A percentile compares a stretch with the other conserved stretches of the same genome.
phyloP scores from a whole-genome alignment of 1,284 basidiomycete species.

The Cryptococcus sp. region DNA sequence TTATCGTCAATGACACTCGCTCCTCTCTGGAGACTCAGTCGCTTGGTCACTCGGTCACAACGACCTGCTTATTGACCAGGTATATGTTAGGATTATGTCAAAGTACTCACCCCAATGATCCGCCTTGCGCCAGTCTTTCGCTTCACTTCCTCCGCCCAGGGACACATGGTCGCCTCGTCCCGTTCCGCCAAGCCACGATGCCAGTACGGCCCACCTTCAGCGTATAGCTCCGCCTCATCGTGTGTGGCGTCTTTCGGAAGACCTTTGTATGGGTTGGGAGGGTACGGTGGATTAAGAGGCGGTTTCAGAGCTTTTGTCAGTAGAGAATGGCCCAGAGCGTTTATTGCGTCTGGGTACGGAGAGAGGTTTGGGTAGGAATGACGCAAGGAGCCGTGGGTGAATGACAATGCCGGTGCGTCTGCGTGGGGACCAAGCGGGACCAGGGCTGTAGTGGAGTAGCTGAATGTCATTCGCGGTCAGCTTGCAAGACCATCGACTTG shows the following conservation, averaged over 20 bases:
- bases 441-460: slow-evolving; percentile 76
- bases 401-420: slow-evolving; percentile 68
- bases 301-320: slow-evolving; percentile 61
- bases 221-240: slow-evolving; percentile 72
- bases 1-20: neutral
- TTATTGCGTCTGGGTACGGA: slow-evolving; percentile 79
- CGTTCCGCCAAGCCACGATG: slow-evolving; percentile 77
- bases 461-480: slow-evolving; percentile 12
- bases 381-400: slow-evolving; percentile 83
- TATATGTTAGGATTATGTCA: neutral
- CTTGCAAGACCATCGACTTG: neutral
- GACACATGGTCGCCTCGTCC: slow-evolving; percentile 60
- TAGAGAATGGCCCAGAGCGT: slow-evolving; percentile 67
- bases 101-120: slow-evolving; percentile 74
- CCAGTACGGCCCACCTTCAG: slow-evolving; percentile 78
- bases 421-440: slow-evolving; percentile 74
- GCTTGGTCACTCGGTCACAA: too few species aligned
- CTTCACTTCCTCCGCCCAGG: slow-evolving; percentile 68
- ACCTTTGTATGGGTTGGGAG: slow-evolving; percentile 74
- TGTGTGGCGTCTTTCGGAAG: slow-evolving; percentile 66
- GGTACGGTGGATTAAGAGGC: slow-evolving; percentile 71
- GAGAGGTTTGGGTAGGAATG: slow-evolving; percentile 69
- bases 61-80: too few species aligned
- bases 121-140: slow-evolving; percentile 72
- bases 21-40: too few species aligned